phyloP scores from a whole-genome alignment of 805 yeast species.

The Zygotorulaspora chibaensis region DNA sequence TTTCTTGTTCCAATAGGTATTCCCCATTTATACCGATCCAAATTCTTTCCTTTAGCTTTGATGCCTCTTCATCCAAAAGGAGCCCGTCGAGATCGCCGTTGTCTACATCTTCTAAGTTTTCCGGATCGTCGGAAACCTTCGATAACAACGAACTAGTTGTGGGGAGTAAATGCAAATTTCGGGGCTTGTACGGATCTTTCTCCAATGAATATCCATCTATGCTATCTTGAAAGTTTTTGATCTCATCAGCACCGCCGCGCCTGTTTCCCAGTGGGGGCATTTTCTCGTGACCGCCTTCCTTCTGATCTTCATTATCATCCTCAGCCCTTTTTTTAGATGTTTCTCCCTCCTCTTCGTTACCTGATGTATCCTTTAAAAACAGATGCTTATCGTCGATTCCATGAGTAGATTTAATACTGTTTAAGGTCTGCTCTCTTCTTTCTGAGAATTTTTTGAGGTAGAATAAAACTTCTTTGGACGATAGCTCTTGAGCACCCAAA shows the following conservation, averaged over 20 bases:
- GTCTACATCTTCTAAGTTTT: constrained; percentile 67
- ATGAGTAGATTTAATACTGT: constrained; percentile 29
- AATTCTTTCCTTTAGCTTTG: constrained; percentile 67
- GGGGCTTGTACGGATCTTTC: constrained; percentile 44
- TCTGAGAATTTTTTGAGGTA: constrained; percentile 34
- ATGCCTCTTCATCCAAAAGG: constrained; percentile 64
- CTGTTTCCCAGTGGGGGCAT: constrained; percentile 7
- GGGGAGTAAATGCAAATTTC: constrained; percentile 55
- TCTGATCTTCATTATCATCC: constrained; percentile 14
- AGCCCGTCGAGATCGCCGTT: constrained; percentile 71
- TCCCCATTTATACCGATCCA: constrained; percentile 93
- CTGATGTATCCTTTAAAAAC: constrained; percentile 12
- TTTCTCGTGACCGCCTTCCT: constrained; percentile 2
- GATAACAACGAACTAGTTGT: constrained; percentile 51
- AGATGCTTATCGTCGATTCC: constrained; percentile 32
- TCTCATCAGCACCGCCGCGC: constrained; percentile 13
- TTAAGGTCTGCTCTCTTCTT: constrained; percentile 27
- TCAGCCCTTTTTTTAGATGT: constrained; percentile 13
- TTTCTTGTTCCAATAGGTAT: constrained; percentile 77
- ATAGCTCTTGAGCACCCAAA: constrained; percentile 41
- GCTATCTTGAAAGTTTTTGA: constrained; percentile 27
- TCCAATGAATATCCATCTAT: constrained; percentile 37
- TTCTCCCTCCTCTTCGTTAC: constrained; percentile 16
- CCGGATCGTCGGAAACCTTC: constrained; percentile 55
- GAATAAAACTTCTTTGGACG: constrained; percentile 43